Conservation (phyloP, 2,329 filamentous ascomycete genomes). For the Colletotrichum tropicale region DNA sequence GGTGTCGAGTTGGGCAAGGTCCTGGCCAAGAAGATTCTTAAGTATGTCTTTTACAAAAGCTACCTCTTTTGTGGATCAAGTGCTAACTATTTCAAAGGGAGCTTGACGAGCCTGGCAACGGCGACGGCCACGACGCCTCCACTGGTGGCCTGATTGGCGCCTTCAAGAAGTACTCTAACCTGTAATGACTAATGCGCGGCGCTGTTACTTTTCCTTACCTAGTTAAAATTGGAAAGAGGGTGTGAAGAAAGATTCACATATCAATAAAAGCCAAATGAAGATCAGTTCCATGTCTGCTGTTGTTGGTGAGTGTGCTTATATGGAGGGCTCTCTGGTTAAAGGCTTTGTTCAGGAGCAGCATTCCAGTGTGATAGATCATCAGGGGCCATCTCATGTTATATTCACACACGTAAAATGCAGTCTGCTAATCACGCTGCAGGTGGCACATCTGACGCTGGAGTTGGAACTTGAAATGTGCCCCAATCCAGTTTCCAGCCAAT, state of each 20-base stretch:
- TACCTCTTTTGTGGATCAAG: neutral
- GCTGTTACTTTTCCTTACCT: conserved; percentile 11
- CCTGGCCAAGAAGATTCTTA: conserved; percentile 88
- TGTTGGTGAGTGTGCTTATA: neutral
- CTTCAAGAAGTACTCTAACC: conserved; percentile 78
- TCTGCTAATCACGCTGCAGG: neutral
- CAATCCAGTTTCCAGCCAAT: neutral
- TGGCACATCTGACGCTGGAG: too few species aligned
- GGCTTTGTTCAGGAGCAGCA: neutral
- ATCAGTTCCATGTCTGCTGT: neutral
- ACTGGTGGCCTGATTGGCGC: conserved; percentile 89
- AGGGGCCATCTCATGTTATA: neutral
- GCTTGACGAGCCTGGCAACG: conserved; percentile 78
- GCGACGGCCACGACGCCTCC: conserved; percentile 79
- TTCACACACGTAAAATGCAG: neutral
- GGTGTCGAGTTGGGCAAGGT: conserved; percentile 98
- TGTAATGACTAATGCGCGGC: conserved; percentile 39
- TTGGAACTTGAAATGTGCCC: rapidly evolving
- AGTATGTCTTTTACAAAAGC: conserved; percentile 23
- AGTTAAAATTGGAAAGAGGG: conserved; percentile 5
- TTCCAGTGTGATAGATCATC: neutral
- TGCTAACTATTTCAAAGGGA: conserved; percentile 54
- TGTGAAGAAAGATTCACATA: neutral
- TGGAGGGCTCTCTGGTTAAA: neutral
- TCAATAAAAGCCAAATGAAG: neutral